phyloP scores from a whole-genome alignment of 345 rosid genomes.

The Boechera stricta region DNA sequence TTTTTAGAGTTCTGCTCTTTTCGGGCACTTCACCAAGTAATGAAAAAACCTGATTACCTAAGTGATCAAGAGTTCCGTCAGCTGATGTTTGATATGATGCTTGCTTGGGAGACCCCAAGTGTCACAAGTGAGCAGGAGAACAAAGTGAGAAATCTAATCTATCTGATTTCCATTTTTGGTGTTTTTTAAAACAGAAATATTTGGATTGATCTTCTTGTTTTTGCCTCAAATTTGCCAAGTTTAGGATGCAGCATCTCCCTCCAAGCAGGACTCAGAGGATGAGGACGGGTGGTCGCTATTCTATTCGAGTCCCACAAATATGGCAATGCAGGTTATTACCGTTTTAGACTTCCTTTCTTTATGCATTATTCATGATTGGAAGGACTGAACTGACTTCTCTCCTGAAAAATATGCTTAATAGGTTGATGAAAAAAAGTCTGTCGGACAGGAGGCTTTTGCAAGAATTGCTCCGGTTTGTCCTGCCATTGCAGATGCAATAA shows the following conservation, averaged over 20 bases:
- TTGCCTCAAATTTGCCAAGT: conserved; percentile 29
- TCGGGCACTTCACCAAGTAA: conserved; percentile 61
- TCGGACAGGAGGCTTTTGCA: conserved; percentile 84
- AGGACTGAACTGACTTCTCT: background rate
- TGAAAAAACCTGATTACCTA: conserved; percentile 62
- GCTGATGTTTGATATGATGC: conserved; percentile 94
- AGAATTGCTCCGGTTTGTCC: conserved; percentile 90
- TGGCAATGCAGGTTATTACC: conserved; percentile 80
- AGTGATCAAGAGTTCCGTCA: conserved; percentile 76
- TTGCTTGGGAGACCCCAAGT: conserved; percentile 91
- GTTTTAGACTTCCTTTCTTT: conserved; percentile 13
- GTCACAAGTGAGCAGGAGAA: conserved; percentile 49
- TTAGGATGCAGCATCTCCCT: conserved; percentile 61
- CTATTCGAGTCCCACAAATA: conserved; percentile 73
- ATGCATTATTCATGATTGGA: background rate
- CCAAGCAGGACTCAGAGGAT: conserved; percentile 59
- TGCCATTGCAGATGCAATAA: conserved; percentile 81
- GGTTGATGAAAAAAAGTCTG: conserved; percentile 86
- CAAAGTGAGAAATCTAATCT: conserved; percentile 52
- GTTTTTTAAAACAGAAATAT: background rate
- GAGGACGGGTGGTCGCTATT: conserved; percentile 83
- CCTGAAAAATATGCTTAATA: conserved; percentile 35
- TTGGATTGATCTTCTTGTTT: conserved; percentile 14
- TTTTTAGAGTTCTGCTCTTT: conserved; percentile 84
- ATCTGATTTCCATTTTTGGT: conserved; percentile 3